Evolutionary conservation across 768 basidiomycete genomes (phyloP).

Genomic region (Fistulinella prunicolor): DNA sequence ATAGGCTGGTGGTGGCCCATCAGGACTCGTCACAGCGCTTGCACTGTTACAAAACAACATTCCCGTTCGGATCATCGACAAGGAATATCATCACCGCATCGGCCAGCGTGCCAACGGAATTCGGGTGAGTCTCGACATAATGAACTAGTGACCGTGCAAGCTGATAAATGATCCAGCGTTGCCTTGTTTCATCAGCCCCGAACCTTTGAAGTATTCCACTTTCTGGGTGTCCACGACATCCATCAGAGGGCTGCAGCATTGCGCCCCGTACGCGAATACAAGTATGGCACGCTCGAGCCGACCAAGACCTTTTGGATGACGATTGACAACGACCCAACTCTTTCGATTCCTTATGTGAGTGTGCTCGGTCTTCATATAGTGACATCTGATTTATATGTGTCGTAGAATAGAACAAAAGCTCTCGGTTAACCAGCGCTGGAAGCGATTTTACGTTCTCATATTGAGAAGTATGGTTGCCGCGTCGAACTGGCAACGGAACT

Average conservation of each 20-base stretch:
- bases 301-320: conserved; percentile 5
- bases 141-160: background rate
- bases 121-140: conserved; percentile 28
- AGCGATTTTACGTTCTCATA: conserved; percentile 17
- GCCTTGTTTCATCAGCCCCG: conserved; percentile 20
- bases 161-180: background rate
- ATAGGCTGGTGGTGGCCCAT: conserved; percentile 29
- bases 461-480: conserved; percentile 21
- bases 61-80: conserved; percentile 53
- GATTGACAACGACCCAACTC: conserved; percentile 17
- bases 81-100: conserved; percentile 33
- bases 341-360: conserved; percentile 27
- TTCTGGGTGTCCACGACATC: conserved; percentile 40
- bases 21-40: conserved; percentile 32
- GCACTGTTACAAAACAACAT: conserved; percentile 41
- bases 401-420: conserved; percentile 8
- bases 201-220: conserved; percentile 42
- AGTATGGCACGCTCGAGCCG: conserved; percentile 20
- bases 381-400: background rate
- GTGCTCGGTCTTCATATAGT: background rate
- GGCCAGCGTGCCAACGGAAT: conserved; percentile 41
- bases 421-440: conserved; percentile 33
- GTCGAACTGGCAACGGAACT: conserved; percentile 49
- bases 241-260: conserved; percentile 25
- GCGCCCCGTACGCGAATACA: conserved; percentile 33